Percentiles rank a stretch among this genome's conserved stretches.
These are phyloP conservation scores for Aspergillus sp. DNA, from an alignment of 2,329 filamentous ascomycete species.

Conservation along the genomic window DNA sequence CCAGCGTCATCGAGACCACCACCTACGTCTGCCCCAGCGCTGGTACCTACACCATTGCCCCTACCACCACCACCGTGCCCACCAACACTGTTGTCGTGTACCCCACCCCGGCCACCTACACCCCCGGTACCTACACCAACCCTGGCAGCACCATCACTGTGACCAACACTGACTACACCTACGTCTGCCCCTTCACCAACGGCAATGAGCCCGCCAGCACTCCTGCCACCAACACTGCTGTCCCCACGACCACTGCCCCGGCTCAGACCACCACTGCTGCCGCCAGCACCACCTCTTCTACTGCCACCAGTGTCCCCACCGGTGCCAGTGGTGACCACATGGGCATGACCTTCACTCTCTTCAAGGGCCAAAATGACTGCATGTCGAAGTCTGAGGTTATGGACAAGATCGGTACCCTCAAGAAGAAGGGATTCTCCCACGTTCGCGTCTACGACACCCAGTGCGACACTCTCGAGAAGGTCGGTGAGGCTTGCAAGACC, in stretches of 20 bases:
- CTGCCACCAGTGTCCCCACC: slow-evolving; percentile 21
- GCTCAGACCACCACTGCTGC: slow-evolving; percentile 25
- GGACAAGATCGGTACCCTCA: slow-evolving; percentile 62
- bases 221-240: slow-evolving; percentile 28
- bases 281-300: slow-evolving; percentile 25
- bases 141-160: slow-evolving; percentile 67
- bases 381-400: slow-evolving; percentile 61
- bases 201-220: slow-evolving; percentile 32
- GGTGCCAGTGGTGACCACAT: slow-evolving; percentile 40
- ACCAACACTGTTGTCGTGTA: slow-evolving; percentile 57
- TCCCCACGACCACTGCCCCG: slow-evolving; percentile 18
- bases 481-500: slow-evolving; percentile 67
- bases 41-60: slow-evolving; percentile 74
- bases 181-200: slow-evolving; percentile 68
- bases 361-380: slow-evolving; percentile 60
- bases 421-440: slow-evolving; percentile 64
- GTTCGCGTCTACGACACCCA: slow-evolving; percentile 90
- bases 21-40: slow-evolving; percentile 71
- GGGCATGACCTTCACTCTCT: slow-evolving; percentile 81
- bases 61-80: slow-evolving; percentile 62
- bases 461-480: slow-evolving; percentile 75
- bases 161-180: slow-evolving; percentile 66
- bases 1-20: slow-evolving; percentile 67
- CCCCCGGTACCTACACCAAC: slow-evolving; percentile 72
- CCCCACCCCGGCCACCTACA: slow-evolving; percentile 64